Evolutionary conservation across 345 rosid genomes (phyloP), one percentile per base, ranked within the genome.

Genomic region (Acer yangbiense): DNA sequence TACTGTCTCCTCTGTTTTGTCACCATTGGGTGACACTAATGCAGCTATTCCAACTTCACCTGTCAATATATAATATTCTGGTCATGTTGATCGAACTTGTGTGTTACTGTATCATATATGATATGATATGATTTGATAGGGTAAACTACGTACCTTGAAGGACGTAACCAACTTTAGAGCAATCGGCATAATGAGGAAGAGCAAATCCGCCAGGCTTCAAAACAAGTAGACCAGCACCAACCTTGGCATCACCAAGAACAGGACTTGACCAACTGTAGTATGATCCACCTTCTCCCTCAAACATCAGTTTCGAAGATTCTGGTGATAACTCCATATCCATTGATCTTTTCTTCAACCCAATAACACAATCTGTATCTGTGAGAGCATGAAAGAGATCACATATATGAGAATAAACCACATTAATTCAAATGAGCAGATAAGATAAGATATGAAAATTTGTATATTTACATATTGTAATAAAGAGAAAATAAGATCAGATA

Each of bases 101-200:
- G 2, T 23, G 25, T 23, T 23, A 23, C 25, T 23, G 25, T 23
- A 23, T 23, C 25, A 23, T 23, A 23, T 23, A 23, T 23, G 25
- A 23, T 23, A 2, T 27, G 29, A 27, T 27, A 27, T 27, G 29
- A 27, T 27, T 27, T 0, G 81, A 76, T 20, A 85, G 54, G 0
- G 75, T 1, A 20, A 0, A 68, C 16, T n/a, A 39, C 7, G 29
- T 41, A 79, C 87, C 89, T 17, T 82, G 76, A 50, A 84, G 80
- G 72, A 82, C 87, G 73, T 69, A 80, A 13, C 84, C 85, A 58
- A 86, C 11, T 58, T 86, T 86, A 58, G 82, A 35, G 79, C 78
- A 75, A 74, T 84, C 84, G 0, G 82, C 69, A 23, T 71, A 84
- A 14, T 84, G 89, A 16, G 89, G 89, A 68, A 82, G 61, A 65